Conservation (phyloP, 2,329 filamentous ascomycete genomes). For the Pezicula radicicola region DNA sequence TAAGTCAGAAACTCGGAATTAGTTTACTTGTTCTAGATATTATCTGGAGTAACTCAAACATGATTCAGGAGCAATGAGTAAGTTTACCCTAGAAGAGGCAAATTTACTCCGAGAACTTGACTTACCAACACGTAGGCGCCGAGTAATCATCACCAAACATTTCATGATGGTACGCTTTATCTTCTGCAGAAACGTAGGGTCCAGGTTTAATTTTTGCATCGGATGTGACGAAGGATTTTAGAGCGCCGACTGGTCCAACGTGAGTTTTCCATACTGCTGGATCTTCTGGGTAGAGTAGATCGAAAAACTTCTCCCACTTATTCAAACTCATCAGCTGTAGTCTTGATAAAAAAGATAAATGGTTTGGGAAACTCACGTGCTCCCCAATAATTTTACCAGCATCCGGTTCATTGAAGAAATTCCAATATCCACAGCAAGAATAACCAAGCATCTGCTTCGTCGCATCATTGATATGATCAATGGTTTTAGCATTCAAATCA, state of each 20-base stretch:
- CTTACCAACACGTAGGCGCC: slow-evolving; percentile 11
- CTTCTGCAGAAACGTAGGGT: slow-evolving; percentile 5
- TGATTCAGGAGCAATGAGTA: too few relatives aligned
- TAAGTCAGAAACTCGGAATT: too few relatives aligned
- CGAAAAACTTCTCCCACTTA: slow-evolving; percentile 13
- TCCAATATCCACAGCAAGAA: slow-evolving; percentile 15
- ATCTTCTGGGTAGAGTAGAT: slow-evolving; percentile 8
- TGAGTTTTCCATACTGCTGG: slow-evolving; percentile 3
- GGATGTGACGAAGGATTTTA: slow-evolving; percentile 6
- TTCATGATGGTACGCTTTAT: slow-evolving; percentile 6
- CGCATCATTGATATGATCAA: slow-evolving; percentile 7
- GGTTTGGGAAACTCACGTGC: slow-evolving; percentile 6
- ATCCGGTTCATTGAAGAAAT: slow-evolving; percentile 9
- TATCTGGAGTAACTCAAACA: too few relatives aligned
- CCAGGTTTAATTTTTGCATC: slow-evolving; percentile 1
- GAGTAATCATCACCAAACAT: slow-evolving; percentile 10
- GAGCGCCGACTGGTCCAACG: slow-evolving; percentile 7
- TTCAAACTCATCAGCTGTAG: too few relatives aligned
- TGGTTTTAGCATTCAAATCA: slow-evolving; percentile 2
- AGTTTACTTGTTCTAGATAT: too few relatives aligned
- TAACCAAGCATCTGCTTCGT: slow-evolving; percentile 12
- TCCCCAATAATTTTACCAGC: slow-evolving; percentile 12
- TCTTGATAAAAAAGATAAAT: too few relatives aligned
- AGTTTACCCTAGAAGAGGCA: too few relatives aligned
- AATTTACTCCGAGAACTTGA: too few relatives aligned